A percentile compares a stretch with the other conserved stretches of the same genome.
These are phyloP conservation scores for Allomyces javanicus DNA, from an alignment of 192 early-diverging fungal species.

Conservation along the genomic window DNA sequence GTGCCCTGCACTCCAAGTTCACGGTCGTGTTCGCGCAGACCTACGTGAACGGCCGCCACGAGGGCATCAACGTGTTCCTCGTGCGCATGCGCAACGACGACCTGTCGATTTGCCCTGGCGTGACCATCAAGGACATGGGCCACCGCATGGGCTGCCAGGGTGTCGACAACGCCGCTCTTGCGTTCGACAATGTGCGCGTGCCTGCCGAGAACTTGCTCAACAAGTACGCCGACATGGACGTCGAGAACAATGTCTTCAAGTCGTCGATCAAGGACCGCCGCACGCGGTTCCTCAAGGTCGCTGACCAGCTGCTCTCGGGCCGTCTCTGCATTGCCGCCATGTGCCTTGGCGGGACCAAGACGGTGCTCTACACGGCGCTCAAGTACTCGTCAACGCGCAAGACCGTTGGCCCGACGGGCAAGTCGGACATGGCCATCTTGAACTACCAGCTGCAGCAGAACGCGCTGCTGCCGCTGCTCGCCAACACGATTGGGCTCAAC, in stretches of 20 bases:
- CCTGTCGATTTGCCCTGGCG: conserved; percentile 38
- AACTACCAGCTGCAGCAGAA: conserved; percentile 58
- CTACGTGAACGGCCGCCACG: conserved; percentile 42
- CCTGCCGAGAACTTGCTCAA: conserved; percentile 47
- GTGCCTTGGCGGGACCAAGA: conserved; percentile 46
- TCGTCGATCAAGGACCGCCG: conserved; percentile 33
- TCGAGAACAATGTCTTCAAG: conserved; percentile 31
- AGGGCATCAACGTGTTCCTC: conserved; percentile 52
- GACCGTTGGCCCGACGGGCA: conserved; percentile 55
- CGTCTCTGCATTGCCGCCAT: conserved; percentile 47
- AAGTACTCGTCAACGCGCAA: conserved; percentile 46
- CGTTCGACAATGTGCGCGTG: conserved; percentile 31
- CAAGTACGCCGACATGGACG: conserved; percentile 36
- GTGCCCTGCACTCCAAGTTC: conserved; percentile 49
- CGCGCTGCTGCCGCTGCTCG: conserved; percentile 46
- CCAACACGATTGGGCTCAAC: conserved; percentile 41
- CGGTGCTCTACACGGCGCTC: conserved; percentile 40
- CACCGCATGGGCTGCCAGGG: conserved; percentile 48
- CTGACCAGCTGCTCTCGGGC: conserved; percentile 52
- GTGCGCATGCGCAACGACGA: conserved; percentile 55
- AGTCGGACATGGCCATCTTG: conserved; percentile 53
- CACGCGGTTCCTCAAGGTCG: conserved; percentile 55
- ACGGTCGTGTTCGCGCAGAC: conserved; percentile 56
- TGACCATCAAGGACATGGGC: conserved; percentile 57
- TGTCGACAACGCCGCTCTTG: conserved; percentile 53